These are phyloP conservation scores for Candida anglica DNA, from an alignment of 805 yeast species.

Conservation along the genomic window DNA sequence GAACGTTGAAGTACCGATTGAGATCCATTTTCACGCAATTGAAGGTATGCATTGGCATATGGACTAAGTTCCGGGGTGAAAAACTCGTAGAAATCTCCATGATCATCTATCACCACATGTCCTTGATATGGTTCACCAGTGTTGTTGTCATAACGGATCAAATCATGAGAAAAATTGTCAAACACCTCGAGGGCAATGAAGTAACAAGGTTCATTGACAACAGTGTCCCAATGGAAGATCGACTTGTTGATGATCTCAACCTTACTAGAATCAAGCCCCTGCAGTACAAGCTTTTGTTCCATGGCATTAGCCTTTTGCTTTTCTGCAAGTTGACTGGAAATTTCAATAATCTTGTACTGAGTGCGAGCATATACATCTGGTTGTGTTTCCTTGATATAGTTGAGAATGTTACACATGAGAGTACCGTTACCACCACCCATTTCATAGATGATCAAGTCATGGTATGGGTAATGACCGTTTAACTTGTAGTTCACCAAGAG, in stretches of 20 bases:
- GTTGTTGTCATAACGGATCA: constrained; percentile 65
- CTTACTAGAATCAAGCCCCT: constrained; percentile 50
- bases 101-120: constrained; percentile 64
- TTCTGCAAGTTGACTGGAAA: constrained; percentile 56
- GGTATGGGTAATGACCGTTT: constrained; percentile 60
- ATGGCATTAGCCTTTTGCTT: constrained; percentile 46
- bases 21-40: constrained; percentile 48
- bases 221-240: constrained; percentile 66
- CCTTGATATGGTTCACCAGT: constrained; percentile 74
- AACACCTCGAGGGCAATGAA: constrained; percentile 79
- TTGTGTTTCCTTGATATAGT: constrained; percentile 55
- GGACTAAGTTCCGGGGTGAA: constrained; percentile 59
- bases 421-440: constrained; percentile 93
- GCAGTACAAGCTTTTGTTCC: constrained; percentile 24
- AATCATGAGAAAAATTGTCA: constrained; percentile 81
- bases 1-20: constrained; percentile 30
- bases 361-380: constrained; percentile 74
- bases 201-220: constrained; percentile 63
- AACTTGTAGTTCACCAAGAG: constrained; percentile 66
- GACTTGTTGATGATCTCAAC: constrained; percentile 70
- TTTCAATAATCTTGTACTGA: constrained; percentile 69
- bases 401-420: constrained; percentile 69
- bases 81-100: constrained; percentile 74
- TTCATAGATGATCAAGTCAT: constrained; percentile 74
- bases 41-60: constrained; percentile 53